Conservation (phyloP, 2,329 filamentous ascomycete species). For the Ophiostoma angusticollis region DNA sequence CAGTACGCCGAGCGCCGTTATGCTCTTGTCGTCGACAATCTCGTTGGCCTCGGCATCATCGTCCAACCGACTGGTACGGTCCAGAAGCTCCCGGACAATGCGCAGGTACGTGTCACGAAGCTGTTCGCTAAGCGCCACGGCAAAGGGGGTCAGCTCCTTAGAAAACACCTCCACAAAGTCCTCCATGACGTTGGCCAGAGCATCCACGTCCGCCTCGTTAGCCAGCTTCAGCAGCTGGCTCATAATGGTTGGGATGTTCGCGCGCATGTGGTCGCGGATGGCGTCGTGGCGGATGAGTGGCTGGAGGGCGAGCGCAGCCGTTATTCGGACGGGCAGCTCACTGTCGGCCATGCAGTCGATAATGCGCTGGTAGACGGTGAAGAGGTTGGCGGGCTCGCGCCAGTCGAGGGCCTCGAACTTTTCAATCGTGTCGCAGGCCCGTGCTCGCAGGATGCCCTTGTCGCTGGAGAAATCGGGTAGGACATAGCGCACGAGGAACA, state of each 20-base stretch:
- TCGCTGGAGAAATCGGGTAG: slow-evolving; percentile 94
- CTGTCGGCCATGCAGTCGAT: slow-evolving; percentile 91
- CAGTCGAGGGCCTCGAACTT: slow-evolving; percentile 97
- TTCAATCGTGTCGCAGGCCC: slow-evolving; percentile 93
- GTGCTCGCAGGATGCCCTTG: slow-evolving; percentile 83
- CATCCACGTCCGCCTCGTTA: slow-evolving; percentile 96
- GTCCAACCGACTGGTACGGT: slow-evolving; percentile 68
- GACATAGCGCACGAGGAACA: slow-evolving; percentile 95
- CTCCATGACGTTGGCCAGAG: slow-evolving; percentile 97
- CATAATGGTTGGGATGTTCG: slow-evolving; percentile 98
- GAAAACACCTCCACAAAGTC: slow-evolving; percentile 99
- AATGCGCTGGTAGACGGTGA: slow-evolving; percentile 93
- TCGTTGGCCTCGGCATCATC: slow-evolving; percentile 75
- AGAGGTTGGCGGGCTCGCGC: slow-evolving; percentile 88
- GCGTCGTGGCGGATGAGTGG: slow-evolving; percentile 91
- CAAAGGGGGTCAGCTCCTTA: slow-evolving; percentile 91
- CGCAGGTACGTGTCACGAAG: slow-evolving; percentile 90
- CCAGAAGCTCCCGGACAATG: slow-evolving; percentile 81
- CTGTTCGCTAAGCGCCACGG: slow-evolving; percentile 90
- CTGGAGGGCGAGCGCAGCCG: slow-evolving; percentile 85
- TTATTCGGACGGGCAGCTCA: slow-evolving; percentile 87
- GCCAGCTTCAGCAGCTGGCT: slow-evolving; percentile 93
- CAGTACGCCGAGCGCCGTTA: slow-evolving; percentile 87
- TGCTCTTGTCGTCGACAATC: slow-evolving; percentile 95
- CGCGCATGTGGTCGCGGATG: slow-evolving; percentile 90